These are phyloP conservation scores for Debaryomyces fabryi DNA, from an alignment of 1,139 yeast species.

Conservation along the genomic window DNA sequence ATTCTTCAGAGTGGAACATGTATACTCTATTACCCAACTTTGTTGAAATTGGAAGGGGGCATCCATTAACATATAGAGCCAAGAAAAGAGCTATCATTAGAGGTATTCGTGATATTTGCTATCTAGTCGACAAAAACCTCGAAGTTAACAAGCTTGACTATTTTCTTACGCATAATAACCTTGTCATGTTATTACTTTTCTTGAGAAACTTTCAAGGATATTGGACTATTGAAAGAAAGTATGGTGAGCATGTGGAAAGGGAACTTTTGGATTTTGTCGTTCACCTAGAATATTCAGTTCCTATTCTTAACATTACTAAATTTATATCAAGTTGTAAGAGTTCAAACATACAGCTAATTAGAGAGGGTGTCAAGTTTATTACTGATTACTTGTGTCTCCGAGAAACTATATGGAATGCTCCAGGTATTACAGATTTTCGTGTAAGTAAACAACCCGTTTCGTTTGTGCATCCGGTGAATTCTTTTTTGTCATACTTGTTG, in stretches of 20 bases:
- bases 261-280: constrained; percentile 55
- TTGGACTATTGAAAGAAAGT: constrained; percentile 56
- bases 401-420: constrained; percentile 29
- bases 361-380: constrained; percentile 24
- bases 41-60: constrained; percentile 24
- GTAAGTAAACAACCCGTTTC: constrained; percentile 56
- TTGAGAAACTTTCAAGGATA: constrained; percentile 60
- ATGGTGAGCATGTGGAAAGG: constrained; percentile 68
- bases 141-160: constrained; percentile 23
- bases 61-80: constrained; percentile 22
- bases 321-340: constrained; percentile 40
- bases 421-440: constrained; percentile 41
- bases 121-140: constrained; percentile 42
- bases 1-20: constrained; percentile 29
- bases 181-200: constrained; percentile 42
- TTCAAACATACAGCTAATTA: constrained; percentile 21
- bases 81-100: constrained; percentile 34
- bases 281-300: constrained; percentile 50
- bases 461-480: constrained; percentile 61
- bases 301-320: constrained; percentile 49
- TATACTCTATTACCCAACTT: constrained; percentile 36
- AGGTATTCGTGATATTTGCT: constrained; percentile 46
- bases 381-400: constrained; percentile 29
- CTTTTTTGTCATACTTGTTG: constrained; percentile 50
- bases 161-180: constrained; percentile 32